Evolutionary conservation across 2,329 filamentous ascomycete genomes (phyloP).

Genomic region (Phialophora tarda): DNA sequence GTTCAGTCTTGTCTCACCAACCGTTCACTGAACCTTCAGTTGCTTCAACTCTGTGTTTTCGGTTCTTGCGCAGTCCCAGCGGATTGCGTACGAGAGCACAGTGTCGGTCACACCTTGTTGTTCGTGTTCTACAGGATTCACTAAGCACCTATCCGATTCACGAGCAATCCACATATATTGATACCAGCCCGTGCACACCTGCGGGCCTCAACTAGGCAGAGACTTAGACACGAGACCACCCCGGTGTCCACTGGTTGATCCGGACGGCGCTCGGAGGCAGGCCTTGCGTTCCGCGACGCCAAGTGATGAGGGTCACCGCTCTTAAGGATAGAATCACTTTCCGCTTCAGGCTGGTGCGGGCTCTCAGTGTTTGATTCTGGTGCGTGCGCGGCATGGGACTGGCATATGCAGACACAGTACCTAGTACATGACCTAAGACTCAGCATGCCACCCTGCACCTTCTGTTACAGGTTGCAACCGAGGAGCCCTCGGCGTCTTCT

Average conservation of each 20-base stretch:
- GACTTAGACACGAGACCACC: not conserved
- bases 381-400: not conserved
- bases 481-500: not conserved
- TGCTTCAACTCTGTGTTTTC: not conserved
- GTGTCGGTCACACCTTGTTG: not conserved
- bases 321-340: not conserved
- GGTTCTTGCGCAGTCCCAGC: not conserved
- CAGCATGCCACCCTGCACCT: not conserved
- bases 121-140: not conserved
- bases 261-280: not conserved
- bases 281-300: not conserved
- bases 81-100: not conserved
- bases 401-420: not conserved
- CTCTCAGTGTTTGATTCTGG: not conserved
- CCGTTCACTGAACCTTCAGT: not conserved
- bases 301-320: not conserved
- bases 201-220: not conserved
- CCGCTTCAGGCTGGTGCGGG: not conserved
- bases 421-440: not conserved
- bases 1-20: not conserved
- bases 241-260: not conserved
- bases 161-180: not conserved
- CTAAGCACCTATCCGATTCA: not conserved
- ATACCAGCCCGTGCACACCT: not conserved
- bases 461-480: not conserved